phyloP scores from a whole-genome alignment of 2,329 filamentous ascomycete species.

The Fusarium illudens region DNA sequence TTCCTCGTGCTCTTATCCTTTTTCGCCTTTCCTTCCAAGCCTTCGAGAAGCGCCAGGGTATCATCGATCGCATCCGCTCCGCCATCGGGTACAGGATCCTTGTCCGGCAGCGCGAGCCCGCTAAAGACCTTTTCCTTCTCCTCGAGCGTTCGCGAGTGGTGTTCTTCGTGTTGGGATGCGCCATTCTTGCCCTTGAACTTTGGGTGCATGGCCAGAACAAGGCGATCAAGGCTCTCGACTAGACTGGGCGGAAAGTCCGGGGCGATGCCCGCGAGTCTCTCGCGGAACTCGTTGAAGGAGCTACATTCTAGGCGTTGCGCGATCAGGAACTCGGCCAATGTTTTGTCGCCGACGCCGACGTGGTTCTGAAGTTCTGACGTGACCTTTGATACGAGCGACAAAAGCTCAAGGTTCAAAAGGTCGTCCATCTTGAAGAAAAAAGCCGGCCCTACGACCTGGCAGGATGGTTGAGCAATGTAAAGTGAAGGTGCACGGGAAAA shows the following conservation, averaged over 20 bases:
- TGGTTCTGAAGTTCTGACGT: slow-evolving; percentile 95
- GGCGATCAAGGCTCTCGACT: slow-evolving; percentile 88
- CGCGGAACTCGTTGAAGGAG: slow-evolving; percentile 76
- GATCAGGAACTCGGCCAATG: slow-evolving; percentile 95
- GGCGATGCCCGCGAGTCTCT: slow-evolving; percentile 76
- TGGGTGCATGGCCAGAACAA: slow-evolving; percentile 90
- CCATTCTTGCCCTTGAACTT: slow-evolving; percentile 74
- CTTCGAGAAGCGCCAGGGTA: slow-evolving; percentile 90
- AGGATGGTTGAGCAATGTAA: slow-evolving; percentile 17
- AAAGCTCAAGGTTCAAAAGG: slow-evolving; percentile 86
- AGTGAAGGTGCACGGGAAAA: slow-evolving; percentile 18
- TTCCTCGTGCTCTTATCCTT: slow-evolving; percentile 61
- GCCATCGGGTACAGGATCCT: slow-evolving; percentile 54
- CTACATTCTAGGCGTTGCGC: slow-evolving; percentile 82
- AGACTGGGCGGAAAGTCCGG: slow-evolving; percentile 86
- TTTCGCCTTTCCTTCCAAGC: slow-evolving; percentile 73
- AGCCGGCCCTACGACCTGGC: slow-evolving; percentile 26
- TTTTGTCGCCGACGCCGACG: slow-evolving; percentile 90
- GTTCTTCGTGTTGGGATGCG: slow-evolving; percentile 51
- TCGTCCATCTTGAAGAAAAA: slow-evolving; percentile 75
- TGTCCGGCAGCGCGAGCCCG: slow-evolving; percentile 87
- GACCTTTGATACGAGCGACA: slow-evolving; percentile 94
- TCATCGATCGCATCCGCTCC: slow-evolving; percentile 81
- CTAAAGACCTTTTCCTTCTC: slow-evolving; percentile 90
- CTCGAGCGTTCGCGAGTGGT: slow-evolving; percentile 59